Conservation (phyloP, 768 basidiomycete genomes). For the Neoboletus subvelutipes region DNA sequence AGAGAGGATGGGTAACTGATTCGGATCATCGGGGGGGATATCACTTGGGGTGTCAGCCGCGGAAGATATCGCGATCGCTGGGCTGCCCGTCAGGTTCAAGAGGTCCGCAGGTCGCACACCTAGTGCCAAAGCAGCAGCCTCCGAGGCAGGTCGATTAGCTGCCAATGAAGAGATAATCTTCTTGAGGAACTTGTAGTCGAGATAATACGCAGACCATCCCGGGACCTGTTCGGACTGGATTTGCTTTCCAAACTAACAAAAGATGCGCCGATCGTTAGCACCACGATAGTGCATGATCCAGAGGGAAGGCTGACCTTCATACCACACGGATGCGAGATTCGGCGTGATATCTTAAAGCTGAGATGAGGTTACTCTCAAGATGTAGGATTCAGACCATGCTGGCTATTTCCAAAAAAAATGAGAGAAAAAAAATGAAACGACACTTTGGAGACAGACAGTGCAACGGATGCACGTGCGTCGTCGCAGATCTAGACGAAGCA, state of each 20-base stretch:
- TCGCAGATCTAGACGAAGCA: background rate
- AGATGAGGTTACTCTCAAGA: conserved; percentile 11
- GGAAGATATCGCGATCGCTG: conserved; percentile 30
- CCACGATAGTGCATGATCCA: background rate
- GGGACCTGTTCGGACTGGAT: conserved; percentile 95
- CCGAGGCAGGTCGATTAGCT: conserved; percentile 85
- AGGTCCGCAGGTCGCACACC: conserved; percentile 72
- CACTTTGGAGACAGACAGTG: conserved; percentile 9
- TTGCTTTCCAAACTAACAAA: conserved; percentile 91
- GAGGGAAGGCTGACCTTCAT: conserved; percentile 31
- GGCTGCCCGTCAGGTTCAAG: conserved; percentile 34
- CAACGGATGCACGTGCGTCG: conserved; percentile 24
- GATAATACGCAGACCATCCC: conserved; percentile 93
- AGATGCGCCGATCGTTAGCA: background rate
- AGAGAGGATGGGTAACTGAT: conserved; percentile 58
- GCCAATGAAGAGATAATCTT: conserved; percentile 97
- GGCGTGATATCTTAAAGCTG: conserved; percentile 3
- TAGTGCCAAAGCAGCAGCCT: conserved; percentile 82
- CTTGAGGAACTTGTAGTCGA: conserved; percentile 98
- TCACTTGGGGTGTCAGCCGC: conserved; percentile 11
- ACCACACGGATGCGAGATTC: conserved; percentile 16
- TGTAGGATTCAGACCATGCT: conserved; percentile 29
- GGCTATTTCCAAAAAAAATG: conserved; percentile 19
- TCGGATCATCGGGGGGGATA: conserved; percentile 39
- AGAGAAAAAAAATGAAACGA: conserved; percentile 5